phyloP scores from a whole-genome alignment of 1,139 yeast species.

The Arxiozyma bovina region DNA sequence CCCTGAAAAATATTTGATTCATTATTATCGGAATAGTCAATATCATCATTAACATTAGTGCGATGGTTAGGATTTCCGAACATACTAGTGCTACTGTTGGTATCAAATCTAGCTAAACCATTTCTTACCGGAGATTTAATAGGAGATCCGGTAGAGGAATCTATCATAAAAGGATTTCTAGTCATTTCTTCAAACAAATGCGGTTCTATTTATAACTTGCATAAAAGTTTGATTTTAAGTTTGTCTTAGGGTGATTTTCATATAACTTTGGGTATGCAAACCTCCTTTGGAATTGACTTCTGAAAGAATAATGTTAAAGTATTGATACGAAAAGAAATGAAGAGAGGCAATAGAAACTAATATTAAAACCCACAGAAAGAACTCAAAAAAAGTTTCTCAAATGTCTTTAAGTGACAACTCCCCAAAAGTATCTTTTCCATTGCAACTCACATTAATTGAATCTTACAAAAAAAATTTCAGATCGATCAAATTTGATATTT shows the following conservation, averaged over 20 bases:
- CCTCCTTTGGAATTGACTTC: background rate
- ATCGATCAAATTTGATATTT: background rate
- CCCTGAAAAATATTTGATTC: slow-evolving; percentile 27
- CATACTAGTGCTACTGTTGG: slow-evolving; percentile 16
- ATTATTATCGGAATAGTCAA: slow-evolving; percentile 13
- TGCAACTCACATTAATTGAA: background rate
- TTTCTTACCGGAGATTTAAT: slow-evolving; percentile 21
- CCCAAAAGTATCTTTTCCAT: background rate
- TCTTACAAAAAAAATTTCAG: background rate
- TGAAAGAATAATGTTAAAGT: too few species aligned
- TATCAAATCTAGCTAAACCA: slow-evolving; percentile 21
- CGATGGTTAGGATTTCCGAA: slow-evolving; percentile 4
- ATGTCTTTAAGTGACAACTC: background rate
- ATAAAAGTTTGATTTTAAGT: too few species aligned
- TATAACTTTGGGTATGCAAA: too few species aligned
- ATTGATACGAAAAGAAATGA: too few species aligned
- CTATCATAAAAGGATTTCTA: slow-evolving; percentile 30
- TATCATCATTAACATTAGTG: slow-evolving; percentile 2
- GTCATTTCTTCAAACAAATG: slow-evolving; percentile 15
- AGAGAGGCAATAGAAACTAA: background rate
- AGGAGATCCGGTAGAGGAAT: slow-evolving; percentile 24
- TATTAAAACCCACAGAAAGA: background rate
- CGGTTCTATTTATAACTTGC: too few species aligned
- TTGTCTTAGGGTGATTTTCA: too few species aligned
- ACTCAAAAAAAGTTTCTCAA: background rate